Evolutionary conservation across 768 basidiomycete species (phyloP), one percentile per base, ranked within the genome.

Genomic region (Mycena amicta): DNA sequence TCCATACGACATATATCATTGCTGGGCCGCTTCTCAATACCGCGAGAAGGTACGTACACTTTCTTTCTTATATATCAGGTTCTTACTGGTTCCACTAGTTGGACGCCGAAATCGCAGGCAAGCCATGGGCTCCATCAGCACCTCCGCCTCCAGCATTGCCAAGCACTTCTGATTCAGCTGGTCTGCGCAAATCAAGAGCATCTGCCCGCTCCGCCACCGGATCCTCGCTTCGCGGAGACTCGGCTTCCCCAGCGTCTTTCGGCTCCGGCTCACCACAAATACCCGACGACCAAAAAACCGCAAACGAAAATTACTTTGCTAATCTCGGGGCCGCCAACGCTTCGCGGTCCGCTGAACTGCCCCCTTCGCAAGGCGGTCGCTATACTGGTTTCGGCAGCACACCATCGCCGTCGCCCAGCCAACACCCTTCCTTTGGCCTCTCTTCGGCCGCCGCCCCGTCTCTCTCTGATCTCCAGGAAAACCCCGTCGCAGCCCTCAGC

Each of bases 1-100:
- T 59, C 67, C 86, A 28, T 82, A 88, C 65, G 88, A 93, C 64
- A 93, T 84, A 55, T 98, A 98, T 73, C 92, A 93, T 68, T 90
- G 85, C 37, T 97, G 95, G 93, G 92, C 95, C 2, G 96, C 95
- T 1, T 79, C 90, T 2, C 95, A 98, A 74, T 98, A 98, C 74
- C 86, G 91, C 41, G 92, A 95, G 73, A 99, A 97, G 81, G 95
- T 91, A 64, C 53, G 43, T n/a, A 23, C 12, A 23, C 43, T 45
- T 23, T 45, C 6, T 45, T 45, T 45, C 43, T 8, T 45, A 13
- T 8, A 15, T 23, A 45, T 8, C 43, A 23, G 22, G 13, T 77
- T 28, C 18, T 37, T 27, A 12, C 54, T 30, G 22, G 59, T 40
- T 4, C 46, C 40, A 30, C 40, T 69, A 97, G 95, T 80, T 98